These are phyloP conservation scores for Beauveria sp. DNA, from an alignment of 2,329 filamentous ascomycete species.

Conservation along the genomic window DNA sequence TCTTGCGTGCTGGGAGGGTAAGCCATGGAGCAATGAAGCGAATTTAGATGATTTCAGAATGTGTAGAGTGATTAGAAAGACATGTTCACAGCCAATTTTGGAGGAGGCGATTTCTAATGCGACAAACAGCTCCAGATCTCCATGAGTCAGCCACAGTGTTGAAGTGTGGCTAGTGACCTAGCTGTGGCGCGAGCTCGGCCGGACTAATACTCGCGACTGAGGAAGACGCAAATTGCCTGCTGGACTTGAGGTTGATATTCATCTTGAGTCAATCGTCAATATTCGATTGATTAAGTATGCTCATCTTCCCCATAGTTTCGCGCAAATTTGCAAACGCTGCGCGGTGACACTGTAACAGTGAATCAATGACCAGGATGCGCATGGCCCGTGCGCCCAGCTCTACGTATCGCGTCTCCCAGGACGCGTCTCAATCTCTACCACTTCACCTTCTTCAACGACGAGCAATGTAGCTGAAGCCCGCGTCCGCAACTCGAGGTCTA, in stretches of 20 bases:
- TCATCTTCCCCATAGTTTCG: background rate
- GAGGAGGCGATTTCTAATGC: background rate
- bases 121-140: background rate
- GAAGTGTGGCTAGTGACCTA: background rate
- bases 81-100: background rate
- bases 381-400: constrained; percentile 3
- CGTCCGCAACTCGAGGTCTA: background rate
- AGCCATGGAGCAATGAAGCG: constrained; percentile 17
- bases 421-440: background rate
- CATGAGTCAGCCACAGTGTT: background rate
- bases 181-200: background rate
- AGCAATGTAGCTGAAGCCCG: background rate
- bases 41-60: background rate
- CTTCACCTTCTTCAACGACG: background rate
- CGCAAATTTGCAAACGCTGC: background rate
- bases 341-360: background rate
- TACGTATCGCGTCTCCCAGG: constrained; percentile 5
- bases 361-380: background rate
- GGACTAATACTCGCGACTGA: background rate
- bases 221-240: too few species aligned
- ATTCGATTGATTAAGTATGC: too few species aligned
- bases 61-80: background rate
- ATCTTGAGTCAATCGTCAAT: too few species aligned
- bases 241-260: too few species aligned
- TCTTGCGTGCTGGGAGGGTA: constrained; percentile 17